Conservation (phyloP, 148 eudicot genomes). For the Cornus florida region DNA sequence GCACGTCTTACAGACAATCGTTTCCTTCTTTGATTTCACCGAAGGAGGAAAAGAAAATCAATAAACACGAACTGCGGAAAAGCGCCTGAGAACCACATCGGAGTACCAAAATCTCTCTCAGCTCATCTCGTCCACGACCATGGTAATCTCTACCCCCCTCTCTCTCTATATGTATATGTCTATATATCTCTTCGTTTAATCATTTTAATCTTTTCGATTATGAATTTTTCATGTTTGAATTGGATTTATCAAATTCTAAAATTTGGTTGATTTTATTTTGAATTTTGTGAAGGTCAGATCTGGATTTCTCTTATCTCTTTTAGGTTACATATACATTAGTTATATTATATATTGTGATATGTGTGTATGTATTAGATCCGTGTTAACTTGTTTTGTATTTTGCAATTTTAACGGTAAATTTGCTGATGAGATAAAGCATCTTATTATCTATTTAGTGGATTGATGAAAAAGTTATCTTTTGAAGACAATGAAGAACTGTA, state of each 20-base stretch:
- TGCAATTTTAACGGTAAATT: not conserved
- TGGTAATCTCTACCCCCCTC: constrained; percentile 4
- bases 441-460: not conserved
- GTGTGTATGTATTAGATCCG: not conserved
- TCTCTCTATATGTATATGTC: no score
- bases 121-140: constrained; percentile 9
- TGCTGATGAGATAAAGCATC: not conserved
- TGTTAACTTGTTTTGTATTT: not conserved
- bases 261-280: not conserved
- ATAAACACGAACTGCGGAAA: not conserved
- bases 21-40: not conserved
- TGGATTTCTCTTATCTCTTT: not conserved
- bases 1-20: not conserved
- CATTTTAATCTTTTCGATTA: not conserved
- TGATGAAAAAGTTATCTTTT: not conserved
- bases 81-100: not conserved
- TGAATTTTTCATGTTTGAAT: not conserved
- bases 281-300: not conserved
- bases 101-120: not conserved
- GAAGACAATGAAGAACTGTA: no score
- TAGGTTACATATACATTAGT: not conserved
- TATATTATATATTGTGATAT: no score
- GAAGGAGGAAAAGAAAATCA: not conserved
- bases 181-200: no score
- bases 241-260: not conserved